Percentiles rank a stretch among this genome's conserved stretches.
phyloP scores from a whole-genome alignment of 1,139 yeast genomes.

The Candida albicans region DNA sequence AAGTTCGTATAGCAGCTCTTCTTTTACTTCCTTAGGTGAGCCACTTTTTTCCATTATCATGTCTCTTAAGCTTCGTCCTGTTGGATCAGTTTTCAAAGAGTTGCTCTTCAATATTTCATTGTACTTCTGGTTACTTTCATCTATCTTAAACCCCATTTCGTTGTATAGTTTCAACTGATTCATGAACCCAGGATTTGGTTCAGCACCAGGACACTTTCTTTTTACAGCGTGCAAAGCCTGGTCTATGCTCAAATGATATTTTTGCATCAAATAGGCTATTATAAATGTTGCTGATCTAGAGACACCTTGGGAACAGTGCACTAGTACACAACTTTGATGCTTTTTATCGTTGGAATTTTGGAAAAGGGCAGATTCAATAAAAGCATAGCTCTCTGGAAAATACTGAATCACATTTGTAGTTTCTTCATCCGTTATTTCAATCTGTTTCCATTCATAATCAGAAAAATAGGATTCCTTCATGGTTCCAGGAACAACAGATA shows the following conservation, averaged over 20 bases:
- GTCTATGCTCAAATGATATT: slow-evolving; percentile 55
- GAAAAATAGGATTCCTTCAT: slow-evolving; percentile 51
- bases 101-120: slow-evolving; percentile 28
- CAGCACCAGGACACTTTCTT: slow-evolving; percentile 55
- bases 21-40: slow-evolving; percentile 4
- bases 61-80: slow-evolving; percentile 24
- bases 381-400: slow-evolving; percentile 59
- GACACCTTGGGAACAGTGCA: slow-evolving; percentile 86
- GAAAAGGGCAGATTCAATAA: slow-evolving; percentile 65
- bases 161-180: slow-evolving; percentile 68
- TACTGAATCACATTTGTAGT: slow-evolving; percentile 63
- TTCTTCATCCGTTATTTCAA: slow-evolving; percentile 68
- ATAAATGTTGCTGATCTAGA: slow-evolving; percentile 76
- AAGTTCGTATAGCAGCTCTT: slow-evolving; percentile 31
- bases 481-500: slow-evolving; percentile 68
- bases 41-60: slow-evolving; percentile 11
- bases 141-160: slow-evolving; percentile 30
- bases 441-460: slow-evolving; percentile 56
- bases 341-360: slow-evolving; percentile 34
- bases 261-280: slow-evolving; percentile 78
- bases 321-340: slow-evolving; percentile 49
- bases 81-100: slow-evolving; percentile 28
- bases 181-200: slow-evolving; percentile 78
- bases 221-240: slow-evolving; percentile 74
- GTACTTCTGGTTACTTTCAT: slow-evolving; percentile 23